phyloP scores from a whole-genome alignment of 2,329 filamentous ascomycete species.

The Talaromyces sp. region DNA sequence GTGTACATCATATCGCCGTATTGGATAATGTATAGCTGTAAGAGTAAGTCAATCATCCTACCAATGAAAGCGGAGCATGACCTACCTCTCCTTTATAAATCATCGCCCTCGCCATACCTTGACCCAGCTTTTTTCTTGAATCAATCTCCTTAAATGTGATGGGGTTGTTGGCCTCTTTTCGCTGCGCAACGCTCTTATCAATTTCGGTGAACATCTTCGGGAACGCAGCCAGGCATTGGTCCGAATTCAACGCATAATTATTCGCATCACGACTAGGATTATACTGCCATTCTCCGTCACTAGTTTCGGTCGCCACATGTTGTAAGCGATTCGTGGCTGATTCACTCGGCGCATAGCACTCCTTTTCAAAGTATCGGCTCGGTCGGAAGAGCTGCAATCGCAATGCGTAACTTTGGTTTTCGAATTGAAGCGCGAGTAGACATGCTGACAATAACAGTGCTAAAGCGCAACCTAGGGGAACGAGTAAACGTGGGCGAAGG shows the following conservation, averaged over 20 bases:
- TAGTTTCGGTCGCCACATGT: background rate
- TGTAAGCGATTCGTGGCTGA: slow-evolving; percentile 9
- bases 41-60: background rate
- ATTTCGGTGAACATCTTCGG: slow-evolving; percentile 39
- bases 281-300: slow-evolving; percentile 32
- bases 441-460: slow-evolving; percentile 1
- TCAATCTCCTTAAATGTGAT: slow-evolving; percentile 37
- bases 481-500: slow-evolving; percentile 7
- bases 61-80: background rate
- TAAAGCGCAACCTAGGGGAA: slow-evolving; percentile 6
- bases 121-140: slow-evolving; percentile 26
- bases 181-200: slow-evolving; percentile 29
- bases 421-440: slow-evolving; percentile 12
- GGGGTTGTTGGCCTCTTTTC: slow-evolving; percentile 21
- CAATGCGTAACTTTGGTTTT: slow-evolving; percentile 14
- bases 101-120: slow-evolving; percentile 38
- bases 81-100: slow-evolving; percentile 37
- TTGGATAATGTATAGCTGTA: slow-evolving; percentile 37
- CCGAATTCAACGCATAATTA: slow-evolving; percentile 35
- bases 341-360: slow-evolving; percentile 10
- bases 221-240: slow-evolving; percentile 40
- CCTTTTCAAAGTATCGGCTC: slow-evolving; percentile 16
- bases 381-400: slow-evolving; percentile 16
- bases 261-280: slow-evolving; percentile 31
- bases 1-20: slow-evolving; percentile 34